phyloP scores from a whole-genome alignment of 2,329 filamentous ascomycete species.

The Hypoxylon sp. region DNA sequence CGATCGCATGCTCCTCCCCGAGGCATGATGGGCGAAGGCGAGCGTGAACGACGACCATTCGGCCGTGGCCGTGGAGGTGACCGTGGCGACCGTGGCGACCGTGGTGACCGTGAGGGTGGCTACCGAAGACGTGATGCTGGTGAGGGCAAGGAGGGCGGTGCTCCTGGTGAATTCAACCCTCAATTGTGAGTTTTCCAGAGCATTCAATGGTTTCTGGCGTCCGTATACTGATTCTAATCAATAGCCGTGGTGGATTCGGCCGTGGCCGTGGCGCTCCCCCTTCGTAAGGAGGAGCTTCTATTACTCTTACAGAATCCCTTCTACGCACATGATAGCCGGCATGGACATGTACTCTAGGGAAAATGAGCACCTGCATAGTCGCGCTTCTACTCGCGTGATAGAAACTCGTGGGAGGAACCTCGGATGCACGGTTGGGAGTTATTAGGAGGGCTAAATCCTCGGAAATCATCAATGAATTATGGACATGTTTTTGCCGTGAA shows the following conservation, averaged over 20 bases:
- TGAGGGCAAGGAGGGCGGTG: constrained; percentile 91
- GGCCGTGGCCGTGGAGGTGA: constrained; percentile 81
- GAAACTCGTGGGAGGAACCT: constrained; percentile 63
- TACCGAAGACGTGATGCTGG: constrained; percentile 93
- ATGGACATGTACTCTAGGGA: constrained; percentile 57
- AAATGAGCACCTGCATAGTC: constrained; percentile 62
- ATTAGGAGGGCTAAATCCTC: constrained; percentile 57
- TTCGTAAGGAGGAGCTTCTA: constrained; percentile 68
- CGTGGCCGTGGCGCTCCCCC: constrained; percentile 87
- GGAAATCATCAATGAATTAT: constrained; percentile 57
- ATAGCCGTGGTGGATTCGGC: constrained; percentile 87
- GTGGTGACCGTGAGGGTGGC: constrained; percentile 88
- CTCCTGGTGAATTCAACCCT: constrained; percentile 91
- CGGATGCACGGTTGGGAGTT: constrained; percentile 60
- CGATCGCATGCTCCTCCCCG: constrained; percentile 97
- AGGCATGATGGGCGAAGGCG: constrained; percentile 94
- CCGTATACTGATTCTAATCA: constrained; percentile 38
- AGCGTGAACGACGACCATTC: constrained; percentile 86
- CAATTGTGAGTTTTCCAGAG: constrained; percentile 76
- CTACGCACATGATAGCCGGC: constrained; percentile 53
- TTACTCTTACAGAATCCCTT: constrained; percentile 58
- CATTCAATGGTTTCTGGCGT: constrained; percentile 8
- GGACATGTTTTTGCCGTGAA: constrained; percentile 56
- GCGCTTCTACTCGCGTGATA: constrained; percentile 65
- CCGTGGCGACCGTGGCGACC: constrained; percentile 80